Conservation (phyloP, 768 basidiomycete species). For the Auriculariales sp. region DNA sequence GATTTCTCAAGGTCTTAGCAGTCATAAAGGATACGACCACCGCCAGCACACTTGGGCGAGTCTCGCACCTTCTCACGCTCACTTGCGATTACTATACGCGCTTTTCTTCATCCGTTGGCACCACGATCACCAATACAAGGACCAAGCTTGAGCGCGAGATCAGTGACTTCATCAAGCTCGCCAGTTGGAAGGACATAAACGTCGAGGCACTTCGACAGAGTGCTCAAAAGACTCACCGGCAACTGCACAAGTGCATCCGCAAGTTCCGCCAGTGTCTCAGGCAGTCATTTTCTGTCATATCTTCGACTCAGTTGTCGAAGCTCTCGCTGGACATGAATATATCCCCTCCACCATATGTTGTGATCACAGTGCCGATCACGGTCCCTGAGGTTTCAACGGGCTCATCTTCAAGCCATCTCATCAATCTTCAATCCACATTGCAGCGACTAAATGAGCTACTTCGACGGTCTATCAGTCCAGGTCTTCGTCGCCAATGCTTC, state of each 20-base stretch:
- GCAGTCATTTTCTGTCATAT: slow-evolving; percentile 31
- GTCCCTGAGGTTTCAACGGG: neutral
- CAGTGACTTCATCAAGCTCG: slow-evolving; percentile 76
- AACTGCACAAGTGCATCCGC: slow-evolving; percentile 77
- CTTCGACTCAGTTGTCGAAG: neutral
- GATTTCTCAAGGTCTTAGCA: slow-evolving; percentile 28
- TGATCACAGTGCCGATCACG: neutral
- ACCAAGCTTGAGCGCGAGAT: slow-evolving; percentile 63
- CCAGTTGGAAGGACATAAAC: slow-evolving; percentile 97
- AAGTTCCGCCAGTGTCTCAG: slow-evolving; percentile 87
- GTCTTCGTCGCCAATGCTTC: neutral
- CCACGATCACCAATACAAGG: slow-evolving; percentile 41
- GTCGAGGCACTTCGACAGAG: slow-evolving; percentile 86
- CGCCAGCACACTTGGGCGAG: slow-evolving; percentile 26
- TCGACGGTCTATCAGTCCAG: neutral
- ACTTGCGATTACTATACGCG: slow-evolving; percentile 50
- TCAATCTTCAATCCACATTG: slow-evolving; percentile 24
- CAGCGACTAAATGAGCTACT: slow-evolving; percentile 16
- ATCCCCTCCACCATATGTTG: slow-evolving; percentile 21
- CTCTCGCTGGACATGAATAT: neutral
- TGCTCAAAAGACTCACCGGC: slow-evolving; percentile 78
- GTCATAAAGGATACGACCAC: slow-evolving; percentile 17
- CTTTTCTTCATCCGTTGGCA: slow-evolving; percentile 33
- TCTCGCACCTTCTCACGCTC: slow-evolving; percentile 44
- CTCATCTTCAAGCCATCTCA: slow-evolving; percentile 19